A percentile compares a stretch with the other conserved stretches of the same genome.
phyloP scores from a whole-genome alignment of 1,139 yeast genomes.

The Nakaseomyces delphensis region DNA sequence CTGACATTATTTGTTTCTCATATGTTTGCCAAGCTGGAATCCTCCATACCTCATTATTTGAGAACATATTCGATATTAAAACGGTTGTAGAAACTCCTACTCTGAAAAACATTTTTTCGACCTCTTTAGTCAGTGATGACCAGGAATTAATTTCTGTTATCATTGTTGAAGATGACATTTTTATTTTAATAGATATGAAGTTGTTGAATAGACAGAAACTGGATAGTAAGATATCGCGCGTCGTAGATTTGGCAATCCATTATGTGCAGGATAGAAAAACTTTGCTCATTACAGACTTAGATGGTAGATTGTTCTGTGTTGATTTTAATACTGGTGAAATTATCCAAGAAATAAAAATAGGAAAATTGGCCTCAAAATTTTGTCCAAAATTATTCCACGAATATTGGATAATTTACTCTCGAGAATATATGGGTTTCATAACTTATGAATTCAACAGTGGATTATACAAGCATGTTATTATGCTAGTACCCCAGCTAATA shows the following conservation, averaged over 20 bases:
- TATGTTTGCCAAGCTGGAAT: neutral
- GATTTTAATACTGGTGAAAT: constrained; percentile 9
- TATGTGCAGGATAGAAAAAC: neutral
- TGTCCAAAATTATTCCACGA: constrained; percentile 8
- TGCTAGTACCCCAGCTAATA: neutral
- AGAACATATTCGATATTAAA: neutral
- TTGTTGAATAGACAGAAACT: neutral
- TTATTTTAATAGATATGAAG: constrained; percentile 7
- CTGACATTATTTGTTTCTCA: neutral
- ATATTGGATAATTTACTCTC: constrained; percentile 6
- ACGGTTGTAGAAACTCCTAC: neutral
- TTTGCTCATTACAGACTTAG: constrained; percentile 13
- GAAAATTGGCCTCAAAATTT: constrained; percentile 12
- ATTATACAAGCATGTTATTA: neutral
- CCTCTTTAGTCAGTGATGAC: neutral
- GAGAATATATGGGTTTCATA: constrained; percentile 3
- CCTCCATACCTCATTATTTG: neutral
- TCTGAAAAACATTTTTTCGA: neutral
- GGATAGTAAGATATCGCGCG: neutral
- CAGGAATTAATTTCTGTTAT: constrained; percentile 7
- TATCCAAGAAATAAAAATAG: constrained; percentile 13
- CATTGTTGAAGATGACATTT: constrained; percentile 10
- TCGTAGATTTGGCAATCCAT: constrained; percentile 4
- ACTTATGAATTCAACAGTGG: neutral
- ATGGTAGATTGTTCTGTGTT: constrained; percentile 20